Base-by-base conservation (phyloP, 805 yeast genomes). In the Candida silvatica region DNA sequence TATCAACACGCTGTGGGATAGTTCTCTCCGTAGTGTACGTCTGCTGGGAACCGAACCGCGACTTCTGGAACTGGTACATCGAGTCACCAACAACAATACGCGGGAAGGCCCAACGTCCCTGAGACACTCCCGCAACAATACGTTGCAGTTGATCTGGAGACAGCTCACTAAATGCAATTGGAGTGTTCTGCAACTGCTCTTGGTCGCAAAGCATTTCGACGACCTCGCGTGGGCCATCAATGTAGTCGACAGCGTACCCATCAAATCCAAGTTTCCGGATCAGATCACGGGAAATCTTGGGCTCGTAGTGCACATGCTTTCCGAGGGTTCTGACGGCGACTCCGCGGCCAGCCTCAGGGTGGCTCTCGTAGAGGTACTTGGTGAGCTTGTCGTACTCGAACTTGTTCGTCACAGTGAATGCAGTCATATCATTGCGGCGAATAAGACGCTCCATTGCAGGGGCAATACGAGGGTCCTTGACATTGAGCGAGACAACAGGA, bases 141-240 rank as follows among this genome's bases (percentile, higher is more conserved):
- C 17, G 12, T 17, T 52, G 48, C 24, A 66, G 53, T 40, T 70
- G 71, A 4, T 50, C 43, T 7, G 58, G 56, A 7, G 64, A 46
- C 26, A 80, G 51, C 2, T 66, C 69, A n/a, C 51, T 58, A 12
- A 61, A 55, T 0, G 83, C 51, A 5, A 80, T 77, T 0, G 97
- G 96, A 20, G 84, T 71, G 35, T 55, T 52, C 41, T 74, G 67
- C 14, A 76, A 52, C 26, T 61, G 56, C 30, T 69, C 65, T 25
- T 58, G 58, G 41, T 72, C 77, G 43, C 81, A 75, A 22, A 88
- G 64, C 86, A 82, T 85, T 36, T 68, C 66, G 34, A 85, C 51
- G 1, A 90, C 94, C 7, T 71, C 69, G 5, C 55, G 49, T 1
- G 95, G 95, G 1, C 95, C 97, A 3, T 59, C 56, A 3, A 90